Base-by-base conservation (phyloP, 176 grass and related monocot genomes). In the Chloris gayana region DNA sequence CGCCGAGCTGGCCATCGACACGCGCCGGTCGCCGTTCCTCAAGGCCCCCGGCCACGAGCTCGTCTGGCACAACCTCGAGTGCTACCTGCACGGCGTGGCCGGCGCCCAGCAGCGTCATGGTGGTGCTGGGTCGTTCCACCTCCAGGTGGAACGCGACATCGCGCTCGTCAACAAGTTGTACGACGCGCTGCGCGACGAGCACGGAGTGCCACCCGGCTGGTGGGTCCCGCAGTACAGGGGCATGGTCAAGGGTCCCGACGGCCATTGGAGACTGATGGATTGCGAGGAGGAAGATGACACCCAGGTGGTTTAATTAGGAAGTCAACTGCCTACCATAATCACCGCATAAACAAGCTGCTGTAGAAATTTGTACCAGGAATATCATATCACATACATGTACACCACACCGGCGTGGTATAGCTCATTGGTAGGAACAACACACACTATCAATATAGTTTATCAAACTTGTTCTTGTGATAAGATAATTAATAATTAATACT, bases 51-150 rank as follows among this genome's bases (percentile, higher is more conserved):
- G 88, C 22, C 14, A 72, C 77, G 37, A 69, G 50, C 22, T 12
- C 5, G 32, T 78, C 0, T 89, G 86, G 92, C 92, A 91, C 80
- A 88, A 84, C 77, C 77, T 94, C 15, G 92, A 94, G 84, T 64
- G 47, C 80, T 89, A 94, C 83, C 75, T 94, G 29, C 92, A 94
- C 64, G 88, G 83, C 33, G 67, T 89, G 44, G 92, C 88, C 1
- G 88, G 92, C n/a, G n/a, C 62, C 24, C 34, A 59, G 0, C 44
- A 81, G 77, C 22, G 25, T 32, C 41, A 44, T 13, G 9, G 41
- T 14, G 22, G n/a, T 0, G 44, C 68, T 2, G 50, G n/a, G n/a
- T 94, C n/a, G 35, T 37, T 94, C 83, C 49, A 62, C 76, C 72
- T 91, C n/a, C 83, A 30, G 32, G 84, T 91, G 71, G 76, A 88